Percentiles rank a stretch among this genome's conserved stretches.
Evolutionary conservation across 495 filamentous ascomycete genomes (phyloP).

Genomic region (Aspergillus avenaceus): DNA sequence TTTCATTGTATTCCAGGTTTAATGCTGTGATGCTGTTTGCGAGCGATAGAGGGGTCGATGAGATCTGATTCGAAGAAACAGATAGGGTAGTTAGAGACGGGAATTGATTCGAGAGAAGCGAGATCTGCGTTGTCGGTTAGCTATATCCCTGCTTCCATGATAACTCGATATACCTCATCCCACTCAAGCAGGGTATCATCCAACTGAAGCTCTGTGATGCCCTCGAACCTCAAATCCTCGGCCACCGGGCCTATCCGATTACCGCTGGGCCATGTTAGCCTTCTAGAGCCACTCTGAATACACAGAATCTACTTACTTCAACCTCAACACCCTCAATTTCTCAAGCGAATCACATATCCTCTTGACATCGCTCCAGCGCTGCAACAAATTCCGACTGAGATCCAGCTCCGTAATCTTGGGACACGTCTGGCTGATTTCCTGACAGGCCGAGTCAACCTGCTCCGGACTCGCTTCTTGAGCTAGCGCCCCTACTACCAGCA

Average conservation of each 20-base stretch:
- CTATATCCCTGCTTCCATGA: neutral
- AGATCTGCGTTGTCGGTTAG: slow-evolving; percentile 28
- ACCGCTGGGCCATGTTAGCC: slow-evolving; percentile 50
- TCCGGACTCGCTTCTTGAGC: slow-evolving; percentile 30
- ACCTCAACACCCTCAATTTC: slow-evolving; percentile 56
- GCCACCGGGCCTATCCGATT: slow-evolving; percentile 64
- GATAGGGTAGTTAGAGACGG: slow-evolving; percentile 55
- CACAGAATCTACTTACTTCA: slow-evolving; percentile 73
- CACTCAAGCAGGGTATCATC: slow-evolving; percentile 69
- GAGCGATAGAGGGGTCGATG: slow-evolving; percentile 32
- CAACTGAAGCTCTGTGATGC: slow-evolving; percentile 65
- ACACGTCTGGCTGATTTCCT: slow-evolving; percentile 34
- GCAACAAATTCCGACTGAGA: slow-evolving; percentile 79
- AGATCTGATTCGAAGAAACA: slow-evolving; percentile 51
- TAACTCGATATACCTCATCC: slow-evolving; percentile 56
- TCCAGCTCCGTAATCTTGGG: slow-evolving; percentile 76
- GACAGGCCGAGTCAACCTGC: slow-evolving; percentile 15
- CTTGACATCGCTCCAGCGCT: slow-evolving; percentile 57
- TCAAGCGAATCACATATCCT: slow-evolving; percentile 65
- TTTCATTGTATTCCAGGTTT: slow-evolving; percentile 71
- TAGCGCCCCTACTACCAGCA: slow-evolving; percentile 50
- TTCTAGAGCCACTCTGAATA: neutral
- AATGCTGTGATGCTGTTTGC: slow-evolving; percentile 51
- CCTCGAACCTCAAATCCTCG: slow-evolving; percentile 42
- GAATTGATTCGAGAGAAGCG: slow-evolving; percentile 46